Base-by-base conservation (phyloP, 345 rosid genomes). In the Citropsis articulata region DNA sequence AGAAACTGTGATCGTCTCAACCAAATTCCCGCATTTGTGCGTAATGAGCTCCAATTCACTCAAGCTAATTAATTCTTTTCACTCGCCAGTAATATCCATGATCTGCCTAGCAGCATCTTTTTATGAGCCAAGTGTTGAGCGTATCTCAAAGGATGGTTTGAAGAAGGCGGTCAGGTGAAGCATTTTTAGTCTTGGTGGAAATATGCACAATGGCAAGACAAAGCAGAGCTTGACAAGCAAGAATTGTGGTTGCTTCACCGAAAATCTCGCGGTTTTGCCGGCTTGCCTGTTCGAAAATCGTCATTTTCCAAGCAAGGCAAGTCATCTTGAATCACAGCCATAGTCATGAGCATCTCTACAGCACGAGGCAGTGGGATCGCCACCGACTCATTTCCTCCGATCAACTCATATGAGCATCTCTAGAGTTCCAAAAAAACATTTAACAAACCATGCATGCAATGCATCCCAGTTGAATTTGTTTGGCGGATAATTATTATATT, bases 101-200 rank as follows among this genome's bases (percentile, higher is more conserved):
- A 86, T 72, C 81, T 86, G 91, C n/a, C 91, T 90, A 1, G 90
- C 92, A 21, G 79, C 88, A 0, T 84, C 53, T 25, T 92, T 92
- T 75, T 81, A 79, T 7, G 89, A 56, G 38, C 91, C 94, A 14
- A 82, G 75, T 0, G 90, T 83, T 6, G 78, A 81, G 4, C 90
- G 88, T 0, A 86, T 79, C 91, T 91, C 92, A 0, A 76, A 76
- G 67, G 5, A 88, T 81, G 53, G 81, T 88, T 60, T 81, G 75
- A 60, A 84, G 79, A 10, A 84, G 79, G 10, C 86, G 91, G 66
- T 79, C 22, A 18, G 57, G 57, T 19, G 57, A 19, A 53, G 18
- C 8, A 53, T 53, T 53, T 18, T 53, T 53, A 7, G 57, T 18
- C 21, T 53, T 53, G 57, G 22, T 18, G 57, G 57, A 5, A 6